Conservation (phyloP, 768 basidiomycete genomes). For the Lactarius sp. region DNA sequence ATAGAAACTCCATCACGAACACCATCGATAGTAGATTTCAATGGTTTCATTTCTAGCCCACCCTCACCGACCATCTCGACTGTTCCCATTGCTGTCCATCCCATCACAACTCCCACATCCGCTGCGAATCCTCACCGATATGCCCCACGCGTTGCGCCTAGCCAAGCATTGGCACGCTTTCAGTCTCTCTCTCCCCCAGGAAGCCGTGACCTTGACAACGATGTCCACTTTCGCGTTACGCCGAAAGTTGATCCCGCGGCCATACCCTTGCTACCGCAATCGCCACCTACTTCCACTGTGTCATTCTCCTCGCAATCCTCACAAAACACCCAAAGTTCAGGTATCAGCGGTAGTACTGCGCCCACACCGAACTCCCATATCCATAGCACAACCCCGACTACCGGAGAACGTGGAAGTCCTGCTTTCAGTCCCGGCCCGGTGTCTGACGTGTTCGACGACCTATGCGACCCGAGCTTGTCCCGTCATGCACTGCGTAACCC, state of each 20-base stretch:
- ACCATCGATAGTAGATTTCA: conserved; percentile 32
- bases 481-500: conserved; percentile 6
- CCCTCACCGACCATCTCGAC: conserved; percentile 22
- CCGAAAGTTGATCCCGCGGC: conserved; percentile 50
- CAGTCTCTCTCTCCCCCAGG: conserved; percentile 26
- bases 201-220: conserved; percentile 30
- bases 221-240: conserved; percentile 30
- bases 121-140: conserved; percentile 56
- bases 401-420: background rate
- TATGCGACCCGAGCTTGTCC: conserved; percentile 9
- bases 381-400: conserved; percentile 23
- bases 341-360: conserved; percentile 35
- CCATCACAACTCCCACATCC: conserved; percentile 51
- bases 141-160: conserved; percentile 6
- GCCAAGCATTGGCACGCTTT: conserved; percentile 20
- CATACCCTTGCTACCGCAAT: conserved; percentile 61
- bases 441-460: conserved; percentile 9
- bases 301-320: conserved; percentile 72
- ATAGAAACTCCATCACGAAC: conserved; percentile 27
- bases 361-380: conserved; percentile 43
- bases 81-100: conserved; percentile 33
- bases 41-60: conserved; percentile 27
- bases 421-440: background rate
- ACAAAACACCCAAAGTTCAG: conserved; percentile 36
- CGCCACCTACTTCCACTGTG: conserved; percentile 64